Percentiles rank a stretch among this genome's conserved stretches.
phyloP scores from a whole-genome alignment of 2,329 filamentous ascomycete genomes.

The Aureobasidium leucospermi region DNA sequence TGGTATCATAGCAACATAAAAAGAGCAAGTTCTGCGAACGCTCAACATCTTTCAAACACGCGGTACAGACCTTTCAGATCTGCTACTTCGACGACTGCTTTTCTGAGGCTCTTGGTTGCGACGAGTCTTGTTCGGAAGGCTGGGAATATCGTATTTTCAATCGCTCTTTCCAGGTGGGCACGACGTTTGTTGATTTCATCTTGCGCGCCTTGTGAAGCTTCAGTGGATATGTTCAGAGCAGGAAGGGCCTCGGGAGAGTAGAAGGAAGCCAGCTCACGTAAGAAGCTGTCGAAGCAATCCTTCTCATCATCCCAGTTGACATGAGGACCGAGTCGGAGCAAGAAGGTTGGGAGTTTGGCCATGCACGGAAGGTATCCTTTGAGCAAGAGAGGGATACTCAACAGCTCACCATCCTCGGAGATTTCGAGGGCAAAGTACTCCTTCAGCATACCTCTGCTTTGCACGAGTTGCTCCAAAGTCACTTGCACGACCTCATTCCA shows the following conservation, averaged over 20 bases:
- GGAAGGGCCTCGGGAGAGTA: slow-evolving; percentile 86
- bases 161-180: slow-evolving; percentile 60
- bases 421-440: slow-evolving; percentile 92
- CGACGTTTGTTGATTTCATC: slow-evolving; percentile 29
- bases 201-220: slow-evolving; percentile 39
- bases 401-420: slow-evolving; percentile 66
- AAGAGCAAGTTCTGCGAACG: neutral
- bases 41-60: slow-evolving; percentile 87
- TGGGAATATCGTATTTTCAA: slow-evolving; percentile 86
- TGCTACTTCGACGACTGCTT: slow-evolving; percentile 76
- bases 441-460: slow-evolving; percentile 73
- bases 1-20: slow-evolving; percentile 5
- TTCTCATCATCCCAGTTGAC: slow-evolving; percentile 84
- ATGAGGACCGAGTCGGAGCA: slow-evolving; percentile 79
- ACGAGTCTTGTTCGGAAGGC: slow-evolving; percentile 77
- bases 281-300: slow-evolving; percentile 73
- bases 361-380: slow-evolving; percentile 84
- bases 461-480: slow-evolving; percentile 62
- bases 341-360: slow-evolving; percentile 79
- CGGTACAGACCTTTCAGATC: slow-evolving; percentile 87
- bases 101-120: slow-evolving; percentile 70
- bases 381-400: slow-evolving; percentile 73
- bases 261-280: slow-evolving; percentile 81
- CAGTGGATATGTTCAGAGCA: slow-evolving; percentile 34
- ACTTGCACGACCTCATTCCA: slow-evolving; percentile 58